phyloP scores from a whole-genome alignment of 768 basidiomycete species.

The Naganishia antarctica region DNA sequence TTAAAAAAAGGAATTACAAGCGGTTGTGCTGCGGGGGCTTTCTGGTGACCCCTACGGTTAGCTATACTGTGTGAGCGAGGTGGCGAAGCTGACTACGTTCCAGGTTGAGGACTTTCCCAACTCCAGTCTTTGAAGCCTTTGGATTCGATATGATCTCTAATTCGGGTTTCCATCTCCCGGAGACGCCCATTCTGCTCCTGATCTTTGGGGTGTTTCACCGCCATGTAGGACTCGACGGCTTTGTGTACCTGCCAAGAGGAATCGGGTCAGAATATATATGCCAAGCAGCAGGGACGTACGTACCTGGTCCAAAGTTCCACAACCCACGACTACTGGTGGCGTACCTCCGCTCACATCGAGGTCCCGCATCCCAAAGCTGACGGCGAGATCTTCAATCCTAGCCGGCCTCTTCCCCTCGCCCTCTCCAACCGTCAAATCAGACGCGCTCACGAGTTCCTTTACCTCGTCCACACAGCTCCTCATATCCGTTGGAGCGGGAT shows the following conservation, averaged over 20 bases:
- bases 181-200: constrained; percentile 19
- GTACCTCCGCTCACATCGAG: constrained; percentile 27
- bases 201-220: constrained; percentile 20
- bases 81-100: no score
- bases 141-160: constrained; percentile 33
- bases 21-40: no score
- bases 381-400: constrained; percentile 42
- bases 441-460: constrained; percentile 27
- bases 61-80: no score
- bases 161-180: constrained; percentile 20
- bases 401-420: not conserved
- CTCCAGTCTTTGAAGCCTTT: constrained; percentile 37
- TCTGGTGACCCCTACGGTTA: no score
- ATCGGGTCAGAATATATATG: constrained; percentile 26
- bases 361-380: constrained; percentile 40
- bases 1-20: no score
- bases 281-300: constrained; percentile 31
- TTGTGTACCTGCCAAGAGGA: constrained; percentile 24
- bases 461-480: constrained; percentile 29
- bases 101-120: constrained; percentile 37
- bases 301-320: constrained; percentile 43
- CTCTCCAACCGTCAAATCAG: not conserved
- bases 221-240: constrained; percentile 17
- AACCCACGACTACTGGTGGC: constrained; percentile 45
- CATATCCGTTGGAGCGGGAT: constrained; percentile 34